phyloP scores from a whole-genome alignment of 306 rosid genomes.

The Pyrus communis region DNA sequence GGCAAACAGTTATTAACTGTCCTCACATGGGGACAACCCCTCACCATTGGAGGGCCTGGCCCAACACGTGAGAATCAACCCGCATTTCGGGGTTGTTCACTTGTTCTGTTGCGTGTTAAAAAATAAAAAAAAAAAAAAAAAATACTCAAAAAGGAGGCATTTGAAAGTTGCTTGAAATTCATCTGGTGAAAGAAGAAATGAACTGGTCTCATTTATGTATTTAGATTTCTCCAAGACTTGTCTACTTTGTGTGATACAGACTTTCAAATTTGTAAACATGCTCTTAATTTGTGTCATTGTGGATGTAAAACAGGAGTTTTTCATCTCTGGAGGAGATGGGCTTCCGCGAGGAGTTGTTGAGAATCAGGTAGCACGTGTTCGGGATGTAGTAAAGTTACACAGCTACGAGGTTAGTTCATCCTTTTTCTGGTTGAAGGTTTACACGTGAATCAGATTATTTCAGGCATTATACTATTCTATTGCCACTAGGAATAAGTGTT shows the following conservation, averaged over 20 bases:
- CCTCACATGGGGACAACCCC: not conserved
- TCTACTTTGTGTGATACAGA: not conserved
- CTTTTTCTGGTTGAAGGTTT: slow-evolving; percentile 12
- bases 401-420: slow-evolving; percentile 66
- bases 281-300: not conserved
- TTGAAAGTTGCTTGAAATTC: not conserved
- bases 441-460: not conserved
- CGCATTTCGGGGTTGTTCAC: not conserved
- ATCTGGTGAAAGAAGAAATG: not conserved
- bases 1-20: not conserved
- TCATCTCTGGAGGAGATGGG: slow-evolving; percentile 97
- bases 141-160: not conserved
- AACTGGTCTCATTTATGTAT: not conserved
- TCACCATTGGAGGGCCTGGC: not conserved
- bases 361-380: slow-evolving; percentile 84
- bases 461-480: not conserved
- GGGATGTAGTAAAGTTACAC: slow-evolving; percentile 70
- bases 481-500: not conserved
- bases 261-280: not conserved
- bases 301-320: slow-evolving; percentile 59
- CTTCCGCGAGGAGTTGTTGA: slow-evolving; percentile 97
- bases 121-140: not conserved
- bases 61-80: not conserved
- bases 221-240: not conserved
- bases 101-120: no score